phyloP scores from a whole-genome alignment of 2,329 filamentous ascomycete species.

The Claviceps cyperi region DNA sequence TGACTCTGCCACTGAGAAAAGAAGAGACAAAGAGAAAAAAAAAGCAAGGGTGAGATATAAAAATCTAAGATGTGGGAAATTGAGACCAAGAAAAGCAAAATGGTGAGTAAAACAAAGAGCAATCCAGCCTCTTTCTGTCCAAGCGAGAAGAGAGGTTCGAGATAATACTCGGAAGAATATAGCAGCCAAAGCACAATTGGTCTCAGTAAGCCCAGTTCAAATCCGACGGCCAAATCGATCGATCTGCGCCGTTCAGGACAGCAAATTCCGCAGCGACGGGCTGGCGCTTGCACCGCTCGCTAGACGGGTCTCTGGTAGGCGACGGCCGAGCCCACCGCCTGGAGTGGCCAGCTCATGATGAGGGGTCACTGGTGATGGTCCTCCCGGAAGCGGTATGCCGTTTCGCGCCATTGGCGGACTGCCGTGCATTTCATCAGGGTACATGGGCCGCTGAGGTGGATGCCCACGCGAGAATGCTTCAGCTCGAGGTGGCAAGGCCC shows the following conservation, averaged over 20 bases:
- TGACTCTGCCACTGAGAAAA: not conserved
- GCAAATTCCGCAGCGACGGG: constrained; percentile 59
- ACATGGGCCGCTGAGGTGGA: constrained; percentile 26
- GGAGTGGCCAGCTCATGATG: constrained; percentile 14
- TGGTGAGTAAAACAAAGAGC: too few species aligned
- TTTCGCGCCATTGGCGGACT: constrained; percentile 32
- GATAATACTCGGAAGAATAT: not conserved
- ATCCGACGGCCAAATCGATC: not conserved
- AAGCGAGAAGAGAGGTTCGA: too few species aligned
- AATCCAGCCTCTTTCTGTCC: too few species aligned
- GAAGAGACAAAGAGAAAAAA: not conserved
- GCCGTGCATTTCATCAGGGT: constrained; percentile 26
- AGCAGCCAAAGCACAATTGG: not conserved
- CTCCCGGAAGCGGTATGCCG: constrained; percentile 15
- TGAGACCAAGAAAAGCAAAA: too few species aligned
- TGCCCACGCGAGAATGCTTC: constrained; percentile 27
- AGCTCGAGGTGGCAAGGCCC: constrained; percentile 18
- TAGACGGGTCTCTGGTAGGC: constrained; percentile 28
- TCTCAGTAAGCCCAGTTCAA: not conserved
- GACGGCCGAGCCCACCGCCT: constrained; percentile 12
- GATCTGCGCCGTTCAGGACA: constrained; percentile 32
- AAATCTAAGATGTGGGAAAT: too few species aligned
- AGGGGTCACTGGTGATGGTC: constrained; percentile 9
- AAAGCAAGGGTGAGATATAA: not conserved
- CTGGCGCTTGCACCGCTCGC: constrained; percentile 60